Evolutionary conservation across 495 filamentous ascomycete species (phyloP).

Genomic region (Tuber borchii): DNA sequence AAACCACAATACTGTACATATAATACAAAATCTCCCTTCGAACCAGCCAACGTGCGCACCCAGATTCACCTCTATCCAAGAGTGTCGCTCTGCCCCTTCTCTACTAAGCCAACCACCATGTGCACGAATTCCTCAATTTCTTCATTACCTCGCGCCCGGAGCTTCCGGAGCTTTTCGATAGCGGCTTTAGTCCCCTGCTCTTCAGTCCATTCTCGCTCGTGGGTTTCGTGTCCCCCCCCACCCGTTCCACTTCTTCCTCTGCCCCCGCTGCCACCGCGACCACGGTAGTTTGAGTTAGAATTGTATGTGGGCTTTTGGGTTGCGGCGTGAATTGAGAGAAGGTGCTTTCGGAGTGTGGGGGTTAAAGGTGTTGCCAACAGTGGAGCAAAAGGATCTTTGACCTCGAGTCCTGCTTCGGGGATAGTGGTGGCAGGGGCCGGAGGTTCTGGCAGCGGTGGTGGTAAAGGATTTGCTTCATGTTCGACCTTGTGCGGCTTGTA

Average conservation of each 20-base stretch:
- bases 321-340: slow-evolving; percentile 27
- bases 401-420: not conserved
- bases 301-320: slow-evolving; percentile 17
- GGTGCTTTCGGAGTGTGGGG: slow-evolving; percentile 27
- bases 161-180: slow-evolving; percentile 17
- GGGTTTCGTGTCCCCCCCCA: slow-evolving; percentile 16
- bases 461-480: slow-evolving; percentile 18
- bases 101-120: slow-evolving; percentile 21
- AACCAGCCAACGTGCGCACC: not conserved
- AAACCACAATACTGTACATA: not conserved
- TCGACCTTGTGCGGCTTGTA: slow-evolving; percentile 36
- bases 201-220: slow-evolving; percentile 24
- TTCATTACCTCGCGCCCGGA: slow-evolving; percentile 27
- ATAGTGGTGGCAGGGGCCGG: not conserved
- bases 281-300: slow-evolving; percentile 5
- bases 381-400: slow-evolving; percentile 22
- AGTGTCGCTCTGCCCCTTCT: slow-evolving; percentile 6
- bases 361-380: slow-evolving; percentile 28
- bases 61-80: not conserved
- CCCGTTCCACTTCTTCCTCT: slow-evolving; percentile 23
- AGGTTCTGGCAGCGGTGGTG: not conserved
- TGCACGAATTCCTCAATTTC: slow-evolving; percentile 39
- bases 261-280: slow-evolving; percentile 15
- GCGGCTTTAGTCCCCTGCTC: slow-evolving; percentile 31
- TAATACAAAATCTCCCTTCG: not conserved